Percentiles rank a stretch among this genome's conserved stretches.
Conservation (phyloP, 176 grass and related monocot genomes). For the Musa beccarii region DNA sequence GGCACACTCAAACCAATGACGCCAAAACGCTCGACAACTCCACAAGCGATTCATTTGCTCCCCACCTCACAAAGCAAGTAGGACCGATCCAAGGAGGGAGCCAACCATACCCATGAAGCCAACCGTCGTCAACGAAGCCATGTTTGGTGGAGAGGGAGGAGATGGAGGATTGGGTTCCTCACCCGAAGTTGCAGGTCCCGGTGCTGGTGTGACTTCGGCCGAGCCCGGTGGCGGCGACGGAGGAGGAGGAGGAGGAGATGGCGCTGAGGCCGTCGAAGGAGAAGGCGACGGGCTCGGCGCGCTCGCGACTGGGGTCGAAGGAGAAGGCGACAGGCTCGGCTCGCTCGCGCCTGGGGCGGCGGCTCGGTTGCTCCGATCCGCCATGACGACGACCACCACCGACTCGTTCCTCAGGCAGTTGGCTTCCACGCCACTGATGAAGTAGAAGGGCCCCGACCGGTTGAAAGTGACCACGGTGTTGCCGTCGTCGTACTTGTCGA, state of each 20-base stretch:
- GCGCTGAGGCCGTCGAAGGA: neutral
- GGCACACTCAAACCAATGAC: neutral
- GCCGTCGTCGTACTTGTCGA: constrained; percentile 47
- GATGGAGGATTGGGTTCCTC: constrained; percentile 11
- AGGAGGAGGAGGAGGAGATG: neutral
- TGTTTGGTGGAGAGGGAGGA: constrained; percentile 13
- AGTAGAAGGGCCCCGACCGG: constrained; percentile 60
- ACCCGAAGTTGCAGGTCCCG: constrained; percentile 12
- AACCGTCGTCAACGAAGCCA: neutral
- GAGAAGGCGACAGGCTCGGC: constrained; percentile 12
- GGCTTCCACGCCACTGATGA: constrained; percentile 58
- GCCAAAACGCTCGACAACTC: neutral
- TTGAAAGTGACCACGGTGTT: constrained; percentile 45
- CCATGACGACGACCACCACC: constrained; percentile 50
- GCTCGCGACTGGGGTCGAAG: neutral
- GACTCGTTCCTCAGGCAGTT: constrained; percentile 58
- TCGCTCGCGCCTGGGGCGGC: neutral
- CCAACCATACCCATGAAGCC: constrained; percentile 31
- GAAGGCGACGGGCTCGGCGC: neutral
- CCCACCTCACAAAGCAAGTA: constrained; percentile 29
- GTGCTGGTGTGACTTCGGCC: neutral
- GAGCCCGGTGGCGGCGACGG: constrained; percentile 5
- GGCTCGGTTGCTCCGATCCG: constrained; percentile 18
- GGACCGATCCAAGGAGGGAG: constrained; percentile 27
- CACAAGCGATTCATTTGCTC: neutral